Evolutionary conservation across 306 rosid genomes (phyloP).

Genomic region (Vigna trinervia): DNA sequence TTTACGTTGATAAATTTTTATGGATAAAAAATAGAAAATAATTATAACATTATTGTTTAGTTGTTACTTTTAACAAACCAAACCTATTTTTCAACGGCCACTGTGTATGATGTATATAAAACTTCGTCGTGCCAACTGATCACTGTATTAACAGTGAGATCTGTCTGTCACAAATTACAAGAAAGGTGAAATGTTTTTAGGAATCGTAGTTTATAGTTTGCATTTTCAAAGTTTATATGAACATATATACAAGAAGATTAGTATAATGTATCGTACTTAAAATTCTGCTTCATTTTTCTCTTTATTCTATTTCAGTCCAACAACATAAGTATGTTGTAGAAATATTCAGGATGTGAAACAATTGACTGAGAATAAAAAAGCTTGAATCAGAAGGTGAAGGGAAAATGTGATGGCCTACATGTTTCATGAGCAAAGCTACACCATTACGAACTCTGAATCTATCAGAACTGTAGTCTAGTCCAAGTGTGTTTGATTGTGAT

Average conservation of each 20-base stretch:
- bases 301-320: too few relatives aligned
- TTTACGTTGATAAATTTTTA: too few relatives aligned
- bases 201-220: neutral
- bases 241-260: neutral
- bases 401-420: neutral
- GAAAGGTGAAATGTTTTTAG: neutral
- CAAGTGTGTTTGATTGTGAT: neutral
- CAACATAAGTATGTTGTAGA: neutral
- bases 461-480: neutral
- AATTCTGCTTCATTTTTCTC: too few relatives aligned
- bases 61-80: too few relatives aligned
- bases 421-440: too few relatives aligned
- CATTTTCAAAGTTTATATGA: neutral
- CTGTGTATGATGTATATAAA: too few relatives aligned
- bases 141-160: neutral
- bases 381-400: neutral
- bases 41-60: too few relatives aligned
- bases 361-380: neutral
- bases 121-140: too few relatives aligned
- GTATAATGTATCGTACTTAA: too few relatives aligned
- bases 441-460: neutral
- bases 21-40: too few relatives aligned
- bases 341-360: neutral
- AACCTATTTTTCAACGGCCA: too few relatives aligned
- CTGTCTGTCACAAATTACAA: neutral